Conservation (phyloP, 2,329 filamentous ascomycete species). For the Fusarium ramigenum region DNA sequence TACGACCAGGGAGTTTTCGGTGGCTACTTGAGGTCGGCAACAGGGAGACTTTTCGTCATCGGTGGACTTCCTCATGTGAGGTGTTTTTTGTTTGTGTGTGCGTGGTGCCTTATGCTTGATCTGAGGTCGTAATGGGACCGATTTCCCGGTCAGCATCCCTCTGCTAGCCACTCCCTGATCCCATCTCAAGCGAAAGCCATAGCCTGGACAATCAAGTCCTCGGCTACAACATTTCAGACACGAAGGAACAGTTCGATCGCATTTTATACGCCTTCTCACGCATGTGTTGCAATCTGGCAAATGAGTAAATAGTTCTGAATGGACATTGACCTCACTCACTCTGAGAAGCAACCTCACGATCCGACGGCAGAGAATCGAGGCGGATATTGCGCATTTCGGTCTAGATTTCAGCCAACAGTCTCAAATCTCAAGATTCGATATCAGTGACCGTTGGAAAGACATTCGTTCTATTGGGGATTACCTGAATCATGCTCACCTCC, state of each 20-base stretch:
- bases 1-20: fast-evolving
- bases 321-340: background rate
- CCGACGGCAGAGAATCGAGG: background rate
- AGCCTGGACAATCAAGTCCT: background rate
- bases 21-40: background rate
- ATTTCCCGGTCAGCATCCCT: background rate
- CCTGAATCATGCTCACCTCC: background rate
- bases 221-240: background rate
- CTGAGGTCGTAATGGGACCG: background rate
- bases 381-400: background rate
- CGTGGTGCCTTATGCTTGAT: background rate
- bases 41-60: fast-evolving
- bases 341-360: background rate
- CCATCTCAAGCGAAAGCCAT: background rate
- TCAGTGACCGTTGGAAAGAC: background rate
- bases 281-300: background rate
- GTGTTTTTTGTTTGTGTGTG: background rate
- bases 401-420: fast-evolving
- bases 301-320: background rate
- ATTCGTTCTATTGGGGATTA: background rate
- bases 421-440: background rate
- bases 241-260: background rate
- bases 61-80: no score
- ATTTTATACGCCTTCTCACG: background rate
- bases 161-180: slow-evolving; percentile 1